Percentiles rank a stretch among this genome's conserved stretches.
Evolutionary conservation across 2,329 filamentous ascomycete genomes (phyloP).

Genomic region (Monilinia polystroma): DNA sequence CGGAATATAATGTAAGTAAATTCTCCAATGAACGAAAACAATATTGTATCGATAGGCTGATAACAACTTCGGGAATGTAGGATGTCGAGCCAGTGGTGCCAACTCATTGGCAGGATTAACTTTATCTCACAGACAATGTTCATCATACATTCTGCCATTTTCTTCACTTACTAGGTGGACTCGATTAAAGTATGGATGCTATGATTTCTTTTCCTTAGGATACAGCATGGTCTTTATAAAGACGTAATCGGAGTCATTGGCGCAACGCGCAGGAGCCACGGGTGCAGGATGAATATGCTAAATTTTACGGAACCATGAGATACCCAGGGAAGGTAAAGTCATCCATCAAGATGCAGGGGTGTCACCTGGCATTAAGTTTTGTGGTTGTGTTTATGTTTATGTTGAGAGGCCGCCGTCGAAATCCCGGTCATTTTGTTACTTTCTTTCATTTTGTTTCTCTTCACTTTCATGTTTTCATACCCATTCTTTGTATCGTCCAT

Average conservation of each 20-base stretch:
- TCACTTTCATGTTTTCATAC: background rate
- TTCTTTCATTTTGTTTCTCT: background rate
- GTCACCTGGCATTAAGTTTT: background rate
- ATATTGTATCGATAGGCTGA: constrained; percentile 5
- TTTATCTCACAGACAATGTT: background rate
- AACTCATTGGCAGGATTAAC: constrained; percentile 16
- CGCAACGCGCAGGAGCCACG: background rate
- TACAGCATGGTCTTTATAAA: background rate
- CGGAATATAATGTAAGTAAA: background rate
- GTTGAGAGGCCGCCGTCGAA: background rate
- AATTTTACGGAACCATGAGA: background rate
- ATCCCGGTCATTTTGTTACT: too few species aligned
- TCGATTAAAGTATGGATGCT: background rate
- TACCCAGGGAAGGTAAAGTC: background rate
- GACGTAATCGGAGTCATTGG: background rate
- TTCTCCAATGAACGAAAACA: background rate
- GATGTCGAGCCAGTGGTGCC: background rate
- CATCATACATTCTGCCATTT: background rate
- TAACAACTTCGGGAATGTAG: background rate
- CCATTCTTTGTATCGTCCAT: background rate
- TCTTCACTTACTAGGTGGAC: background rate
- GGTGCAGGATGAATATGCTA: background rate
- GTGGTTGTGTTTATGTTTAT: background rate
- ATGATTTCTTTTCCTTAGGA: background rate
- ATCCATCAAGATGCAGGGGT: background rate